These are phyloP conservation scores for Knoxia roxburghii DNA, from an alignment of 257 asterid species.

Conservation along the genomic window DNA sequence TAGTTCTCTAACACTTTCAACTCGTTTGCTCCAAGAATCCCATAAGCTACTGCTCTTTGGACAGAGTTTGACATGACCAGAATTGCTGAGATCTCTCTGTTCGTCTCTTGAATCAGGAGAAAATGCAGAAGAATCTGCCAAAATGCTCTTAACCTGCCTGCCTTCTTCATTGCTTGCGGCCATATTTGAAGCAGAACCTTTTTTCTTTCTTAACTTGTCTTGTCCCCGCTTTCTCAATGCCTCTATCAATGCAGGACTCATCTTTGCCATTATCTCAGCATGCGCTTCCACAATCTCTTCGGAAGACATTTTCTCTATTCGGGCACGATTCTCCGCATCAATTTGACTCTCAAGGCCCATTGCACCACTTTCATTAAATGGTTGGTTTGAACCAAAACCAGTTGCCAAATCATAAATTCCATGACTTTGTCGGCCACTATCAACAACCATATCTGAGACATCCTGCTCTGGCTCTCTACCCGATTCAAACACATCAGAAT, in stretches of 20 bases:
- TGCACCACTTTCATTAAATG: constrained; percentile 31
- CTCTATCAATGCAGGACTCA: constrained; percentile 56
- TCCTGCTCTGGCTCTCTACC: constrained; percentile 16
- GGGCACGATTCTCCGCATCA: constrained; percentile 71
- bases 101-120: constrained; percentile 28
- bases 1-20: constrained; percentile 67
- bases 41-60: constrained; percentile 40
- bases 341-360: constrained; percentile 56
- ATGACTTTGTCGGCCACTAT: constrained; percentile 18
- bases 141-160: constrained; percentile 24
- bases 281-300: constrained; percentile 85
- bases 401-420: constrained; percentile 13
- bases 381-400: constrained; percentile 25
- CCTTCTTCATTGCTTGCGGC: constrained; percentile 32
- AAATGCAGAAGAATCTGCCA: constrained; percentile 15
- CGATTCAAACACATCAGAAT: constrained; percentile 13
- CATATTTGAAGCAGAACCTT: constrained; percentile 27
- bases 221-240: constrained; percentile 54
- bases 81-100: constrained; percentile 23
- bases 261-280: constrained; percentile 63
- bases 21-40: constrained; percentile 86
- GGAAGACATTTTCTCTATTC: constrained; percentile 62
- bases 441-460: constrained; percentile 22
- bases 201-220: constrained; percentile 53
- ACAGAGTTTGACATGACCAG: constrained; percentile 20